Percentiles rank a stretch among this genome's conserved stretches.
Evolutionary conservation across 805 yeast genomes (phyloP).

Genomic region (Tetrapisispora taiwanensis): DNA sequence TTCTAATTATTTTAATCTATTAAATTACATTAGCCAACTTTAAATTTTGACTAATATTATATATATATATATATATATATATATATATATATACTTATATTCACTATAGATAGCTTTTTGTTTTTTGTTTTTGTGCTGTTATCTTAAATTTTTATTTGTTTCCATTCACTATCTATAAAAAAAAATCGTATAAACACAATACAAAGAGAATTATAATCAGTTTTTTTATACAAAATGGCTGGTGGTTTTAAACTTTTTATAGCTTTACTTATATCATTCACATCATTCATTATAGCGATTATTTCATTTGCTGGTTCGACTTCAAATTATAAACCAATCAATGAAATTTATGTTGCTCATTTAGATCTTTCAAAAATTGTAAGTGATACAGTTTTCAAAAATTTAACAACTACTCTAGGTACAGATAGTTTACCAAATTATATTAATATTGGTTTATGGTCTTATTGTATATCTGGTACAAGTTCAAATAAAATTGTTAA

Average conservation of each 20-base stretch:
- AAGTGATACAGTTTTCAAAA: constrained; percentile 11
- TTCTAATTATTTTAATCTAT: too few species aligned
- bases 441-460: constrained; percentile 51
- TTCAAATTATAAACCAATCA: constrained; percentile 33
- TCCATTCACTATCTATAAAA: too few species aligned
- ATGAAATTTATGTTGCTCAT: constrained; percentile 39
- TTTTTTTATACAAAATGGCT: constrained; percentile 9
- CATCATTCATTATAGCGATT: constrained; percentile 38
- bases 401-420: constrained; percentile 9
- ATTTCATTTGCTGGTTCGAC: constrained; percentile 47
- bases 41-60: too few species aligned
- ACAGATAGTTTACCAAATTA: constrained; percentile 34
- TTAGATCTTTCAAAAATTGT: constrained; percentile 33
- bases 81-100: too few species aligned
- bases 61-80: too few species aligned
- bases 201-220: neutral
- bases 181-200: neutral
- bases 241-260: constrained; percentile 14
- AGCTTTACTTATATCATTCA: constrained; percentile 28
- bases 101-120: too few species aligned
- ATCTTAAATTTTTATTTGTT: too few species aligned
- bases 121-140: neutral
- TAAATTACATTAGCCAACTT: too few species aligned
- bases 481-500: constrained; percentile 9
- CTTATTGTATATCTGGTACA: constrained; percentile 44